phyloP scores from a whole-genome alignment of 2,329 filamentous ascomycete species.

The Fusarium ambrosium region DNA sequence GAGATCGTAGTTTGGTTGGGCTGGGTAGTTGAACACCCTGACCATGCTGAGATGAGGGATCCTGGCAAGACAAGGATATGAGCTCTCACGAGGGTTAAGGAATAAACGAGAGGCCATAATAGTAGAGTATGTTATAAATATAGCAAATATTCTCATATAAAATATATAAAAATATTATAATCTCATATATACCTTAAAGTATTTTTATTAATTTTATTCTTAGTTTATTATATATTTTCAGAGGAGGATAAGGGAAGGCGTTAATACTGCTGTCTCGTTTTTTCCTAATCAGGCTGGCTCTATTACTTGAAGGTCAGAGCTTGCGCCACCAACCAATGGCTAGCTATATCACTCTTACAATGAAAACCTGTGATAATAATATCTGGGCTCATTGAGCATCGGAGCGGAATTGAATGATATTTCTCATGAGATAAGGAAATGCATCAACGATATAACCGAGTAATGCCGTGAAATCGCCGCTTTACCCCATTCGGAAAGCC shows the following conservation, averaged over 20 bases:
- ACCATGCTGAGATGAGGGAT: neutral
- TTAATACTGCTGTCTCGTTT: too few species aligned
- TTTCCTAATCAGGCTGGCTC: too few species aligned
- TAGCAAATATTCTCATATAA: too few species aligned
- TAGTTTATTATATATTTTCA: too few species aligned
- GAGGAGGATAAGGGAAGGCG: too few species aligned
- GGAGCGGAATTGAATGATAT: neutral
- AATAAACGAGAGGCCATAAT: too few species aligned
- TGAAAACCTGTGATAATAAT: too few species aligned
- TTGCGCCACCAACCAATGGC: neutral
- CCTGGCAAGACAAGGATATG: neutral
- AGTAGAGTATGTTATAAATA: too few species aligned
- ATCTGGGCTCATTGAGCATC: neutral
- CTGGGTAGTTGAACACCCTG: neutral
- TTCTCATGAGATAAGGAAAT: neutral
- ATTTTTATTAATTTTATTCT: too few species aligned
- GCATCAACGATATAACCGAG: conserved; percentile 19
- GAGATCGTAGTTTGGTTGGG: neutral
- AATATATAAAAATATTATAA: too few species aligned
- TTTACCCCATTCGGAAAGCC: conserved; percentile 24
- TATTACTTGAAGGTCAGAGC: neutral
- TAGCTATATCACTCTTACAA: neutral
- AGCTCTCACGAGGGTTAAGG: neutral
- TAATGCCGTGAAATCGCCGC: conserved; percentile 15
- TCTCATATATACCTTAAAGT: too few species aligned